Evolutionary conservation across 2,329 filamentous ascomycete species (phyloP).

Genomic region (Fusarium sp.): DNA sequence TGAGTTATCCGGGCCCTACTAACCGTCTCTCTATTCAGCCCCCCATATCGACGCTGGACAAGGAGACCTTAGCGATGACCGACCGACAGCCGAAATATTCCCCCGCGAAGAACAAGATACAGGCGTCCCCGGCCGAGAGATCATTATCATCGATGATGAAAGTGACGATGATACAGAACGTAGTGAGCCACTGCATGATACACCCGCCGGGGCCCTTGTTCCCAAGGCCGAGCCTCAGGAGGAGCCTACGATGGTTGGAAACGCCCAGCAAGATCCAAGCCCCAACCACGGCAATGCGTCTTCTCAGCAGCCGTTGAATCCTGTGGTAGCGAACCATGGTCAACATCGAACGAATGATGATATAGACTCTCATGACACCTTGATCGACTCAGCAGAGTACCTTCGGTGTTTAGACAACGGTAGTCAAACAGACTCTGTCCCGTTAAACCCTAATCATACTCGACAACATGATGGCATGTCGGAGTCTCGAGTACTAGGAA

Average conservation of each 20-base stretch:
- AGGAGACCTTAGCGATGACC: background rate
- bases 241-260: accelerated
- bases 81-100: background rate
- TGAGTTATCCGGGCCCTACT: accelerated
- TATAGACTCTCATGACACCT: background rate
- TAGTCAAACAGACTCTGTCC: too few relatives aligned
- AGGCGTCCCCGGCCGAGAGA: background rate
- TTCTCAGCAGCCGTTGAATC: accelerated
- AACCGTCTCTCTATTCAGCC: accelerated
- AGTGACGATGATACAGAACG: accelerated
- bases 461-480: accelerated
- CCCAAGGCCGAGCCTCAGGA: background rate
- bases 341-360: background rate
- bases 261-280: accelerated
- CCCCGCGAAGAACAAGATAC: accelerated
- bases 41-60: accelerated
- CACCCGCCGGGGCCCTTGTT: accelerated
- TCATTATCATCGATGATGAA: background rate
- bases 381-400: background rate
- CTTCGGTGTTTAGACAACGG: too few relatives aligned
- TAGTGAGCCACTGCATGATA: accelerated
- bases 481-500: background rate
- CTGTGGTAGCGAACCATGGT: background rate
- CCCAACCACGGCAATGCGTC: accelerated
- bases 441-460: too few relatives aligned